Evolutionary conservation across 345 rosid species (phyloP), one percentile per base, ranked within the genome.

Genomic region (Eucalyptus erythrocorys): DNA sequence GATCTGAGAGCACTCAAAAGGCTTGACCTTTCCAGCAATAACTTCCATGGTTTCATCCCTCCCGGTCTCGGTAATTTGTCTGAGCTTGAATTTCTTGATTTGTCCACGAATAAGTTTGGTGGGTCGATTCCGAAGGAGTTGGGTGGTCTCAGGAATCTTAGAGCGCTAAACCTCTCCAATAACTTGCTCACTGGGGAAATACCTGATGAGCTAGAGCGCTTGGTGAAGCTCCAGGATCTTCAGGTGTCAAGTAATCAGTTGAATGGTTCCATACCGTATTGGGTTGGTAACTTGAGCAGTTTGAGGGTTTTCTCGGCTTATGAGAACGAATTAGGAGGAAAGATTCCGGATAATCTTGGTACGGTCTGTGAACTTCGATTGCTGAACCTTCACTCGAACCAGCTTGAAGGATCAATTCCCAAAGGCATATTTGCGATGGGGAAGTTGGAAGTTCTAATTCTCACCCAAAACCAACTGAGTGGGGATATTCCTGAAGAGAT

Each of bases 371-470:
- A 95, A 68, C 88, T 97, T 88, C 91, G 91, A 81, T 91, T 93
- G 93, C 91, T 97, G 93, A 97, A 97, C 93, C 98, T 97, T 91
- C 99, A 97, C 87, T 96, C 99, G 3, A 97, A 97, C 90, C 91
- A 91, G 90, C 96, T 97, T 16, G 93, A 91, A n/a, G 99, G 99
- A 93, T 61, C 92, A 86, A 94, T 97, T 59, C 99, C 99, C 12
- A 87, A 91, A 89, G 94, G 97, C 91, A 88, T 97, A 86, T 97
- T 97, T 88, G 92, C 93, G 76, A 94, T 89, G 93, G 98, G 99
- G 90, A 97, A 94, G 94, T 94, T 97, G 89, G 93, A 94, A 91
- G 88, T 93, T 90, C 93, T 98, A 95, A 93, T 97, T 89, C 94
- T 97, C 87, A 96, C 99, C 13, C 95, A 94, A 93, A 97, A 97